Percentiles rank a stretch among this genome's conserved stretches.
phyloP scores from a whole-genome alignment of 345 rosid genomes.

The Salix dunnii region DNA sequence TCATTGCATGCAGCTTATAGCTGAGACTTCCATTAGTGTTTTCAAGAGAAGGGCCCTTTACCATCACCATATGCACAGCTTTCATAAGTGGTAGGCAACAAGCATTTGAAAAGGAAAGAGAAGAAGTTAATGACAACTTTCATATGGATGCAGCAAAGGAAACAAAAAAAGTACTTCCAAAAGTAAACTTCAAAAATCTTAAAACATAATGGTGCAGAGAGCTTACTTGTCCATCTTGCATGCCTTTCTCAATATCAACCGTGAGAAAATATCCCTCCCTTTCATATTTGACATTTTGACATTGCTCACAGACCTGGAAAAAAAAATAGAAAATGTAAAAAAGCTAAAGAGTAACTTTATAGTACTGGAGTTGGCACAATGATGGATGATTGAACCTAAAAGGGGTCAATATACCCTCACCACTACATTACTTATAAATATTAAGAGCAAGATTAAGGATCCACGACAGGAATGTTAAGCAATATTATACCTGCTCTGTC shows the following conservation, averaged over 20 bases:
- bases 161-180: background rate
- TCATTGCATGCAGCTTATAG: background rate
- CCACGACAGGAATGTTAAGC: background rate
- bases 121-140: background rate
- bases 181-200: background rate
- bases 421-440: background rate
- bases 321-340: slow-evolving; percentile 7
- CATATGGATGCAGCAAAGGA: background rate
- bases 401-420: background rate
- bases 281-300: slow-evolving; percentile 88
- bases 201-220: background rate
- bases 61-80: background rate
- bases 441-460: background rate
- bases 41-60: background rate
- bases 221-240: slow-evolving; percentile 97
- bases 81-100: background rate
- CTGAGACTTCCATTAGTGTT: background rate
- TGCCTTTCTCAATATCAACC: slow-evolving; percentile 99
- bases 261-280: slow-evolving; percentile 84
- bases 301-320: slow-evolving; percentile 88
- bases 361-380: background rate
- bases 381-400: background rate
- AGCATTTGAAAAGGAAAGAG: background rate
- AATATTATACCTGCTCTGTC: slow-evolving; percentile 73
- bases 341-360: background rate